Conservation (phyloP, 371 early-diverging fungal species). For the Quaeritorhiza haematococci region DNA sequence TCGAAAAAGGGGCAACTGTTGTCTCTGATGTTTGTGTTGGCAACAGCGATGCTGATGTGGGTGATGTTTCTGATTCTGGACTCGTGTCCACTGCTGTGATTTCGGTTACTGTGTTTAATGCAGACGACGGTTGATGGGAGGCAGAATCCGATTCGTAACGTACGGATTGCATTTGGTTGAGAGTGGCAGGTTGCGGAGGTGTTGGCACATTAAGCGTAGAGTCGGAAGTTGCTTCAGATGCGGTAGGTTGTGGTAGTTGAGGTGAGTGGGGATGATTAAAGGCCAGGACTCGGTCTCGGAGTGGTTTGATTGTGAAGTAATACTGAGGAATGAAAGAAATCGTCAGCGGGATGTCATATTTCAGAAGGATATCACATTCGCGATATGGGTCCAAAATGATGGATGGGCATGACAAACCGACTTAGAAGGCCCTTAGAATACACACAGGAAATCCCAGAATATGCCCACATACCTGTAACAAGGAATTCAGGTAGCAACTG, state of each 20-base stretch:
- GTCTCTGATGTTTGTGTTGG: background rate
- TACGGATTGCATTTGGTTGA: background rate
- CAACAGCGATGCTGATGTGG: background rate
- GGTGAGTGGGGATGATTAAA: background rate
- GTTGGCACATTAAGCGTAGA: background rate
- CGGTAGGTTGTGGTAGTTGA: background rate
- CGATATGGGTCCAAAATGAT: too few relatives aligned
- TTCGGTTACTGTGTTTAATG: background rate
- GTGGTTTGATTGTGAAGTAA: constrained; percentile 63
- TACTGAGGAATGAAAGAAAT: too few relatives aligned
- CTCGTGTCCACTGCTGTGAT: background rate
- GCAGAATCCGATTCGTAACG: background rate
- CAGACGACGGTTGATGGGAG: too few relatives aligned
- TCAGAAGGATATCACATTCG: too few relatives aligned
- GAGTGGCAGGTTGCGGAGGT: background rate
- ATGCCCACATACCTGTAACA: too few relatives aligned
- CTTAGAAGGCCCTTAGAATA: too few relatives aligned
- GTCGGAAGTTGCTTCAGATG: background rate
- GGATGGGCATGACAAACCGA: too few relatives aligned
- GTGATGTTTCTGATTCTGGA: background rate
- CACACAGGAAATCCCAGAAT: too few relatives aligned
- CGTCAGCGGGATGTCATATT: too few relatives aligned
- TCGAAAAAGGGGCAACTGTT: background rate
- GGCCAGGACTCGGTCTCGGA: constrained; percentile 25
- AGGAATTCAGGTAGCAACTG: constrained; percentile 41